Evolutionary conservation across 169 alveolate genomes (phyloP).

Genomic region (Babesia gibsoni): DNA sequence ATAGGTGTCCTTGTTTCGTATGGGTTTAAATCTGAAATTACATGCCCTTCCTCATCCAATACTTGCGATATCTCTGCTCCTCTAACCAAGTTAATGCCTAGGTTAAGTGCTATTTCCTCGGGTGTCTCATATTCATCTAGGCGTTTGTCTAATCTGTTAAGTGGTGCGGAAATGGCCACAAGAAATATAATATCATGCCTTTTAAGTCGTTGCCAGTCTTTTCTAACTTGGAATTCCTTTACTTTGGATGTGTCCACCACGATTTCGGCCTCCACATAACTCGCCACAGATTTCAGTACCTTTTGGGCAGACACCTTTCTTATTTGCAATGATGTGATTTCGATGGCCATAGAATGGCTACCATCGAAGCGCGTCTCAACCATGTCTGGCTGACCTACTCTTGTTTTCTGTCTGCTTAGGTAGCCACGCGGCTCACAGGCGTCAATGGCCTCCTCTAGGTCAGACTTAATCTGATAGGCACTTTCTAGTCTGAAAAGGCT

Average conservation of each 20-base stretch:
- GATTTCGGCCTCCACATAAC: conserved; percentile 33
- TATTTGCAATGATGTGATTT: neutral
- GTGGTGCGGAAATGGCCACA: conserved; percentile 40
- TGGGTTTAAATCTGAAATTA: conserved; percentile 61
- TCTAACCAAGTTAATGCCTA: conserved; percentile 50
- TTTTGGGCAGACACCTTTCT: conserved; percentile 10
- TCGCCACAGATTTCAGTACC: conserved; percentile 15
- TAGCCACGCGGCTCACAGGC: conserved; percentile 67
- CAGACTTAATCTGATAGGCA: conserved; percentile 83
- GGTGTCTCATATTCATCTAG: conserved; percentile 34
- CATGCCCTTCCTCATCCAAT: conserved; percentile 68
- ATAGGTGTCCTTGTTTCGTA: conserved; percentile 63
- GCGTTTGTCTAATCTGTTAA: conserved; percentile 13
- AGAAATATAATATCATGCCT: conserved; percentile 50
- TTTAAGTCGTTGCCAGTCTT: conserved; percentile 56
- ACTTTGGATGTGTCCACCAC: conserved; percentile 34
- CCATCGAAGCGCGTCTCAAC: conserved; percentile 26
- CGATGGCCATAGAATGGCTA: conserved; percentile 35
- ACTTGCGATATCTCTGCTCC: conserved; percentile 60
- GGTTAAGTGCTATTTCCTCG: conserved; percentile 42
- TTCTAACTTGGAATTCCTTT: conserved; percentile 46
- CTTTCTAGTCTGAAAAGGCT: conserved; percentile 85
- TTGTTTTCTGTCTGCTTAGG: neutral
- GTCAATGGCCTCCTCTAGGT: conserved; percentile 80
- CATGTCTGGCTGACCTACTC: neutral